Evolutionary conservation across 352 stramenopile genomes (phyloP).

Genomic region (Pilasporangium apinafurcum): DNA sequence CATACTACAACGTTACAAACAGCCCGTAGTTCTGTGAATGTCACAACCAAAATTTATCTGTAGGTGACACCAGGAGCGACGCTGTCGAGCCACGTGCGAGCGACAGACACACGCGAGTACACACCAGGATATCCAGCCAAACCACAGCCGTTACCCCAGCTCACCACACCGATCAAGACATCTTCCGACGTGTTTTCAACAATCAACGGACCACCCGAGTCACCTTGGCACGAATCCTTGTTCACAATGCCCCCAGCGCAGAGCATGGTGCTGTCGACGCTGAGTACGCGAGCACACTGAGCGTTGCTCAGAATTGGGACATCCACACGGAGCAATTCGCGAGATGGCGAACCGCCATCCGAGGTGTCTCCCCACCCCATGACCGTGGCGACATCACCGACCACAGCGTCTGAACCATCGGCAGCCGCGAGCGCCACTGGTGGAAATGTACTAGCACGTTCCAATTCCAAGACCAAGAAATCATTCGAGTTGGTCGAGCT

Average conservation of each 20-base stretch:
- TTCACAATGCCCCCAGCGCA: background rate
- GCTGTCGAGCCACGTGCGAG: constrained; percentile 36
- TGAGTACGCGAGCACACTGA: constrained; percentile 11
- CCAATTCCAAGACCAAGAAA: constrained; percentile 50
- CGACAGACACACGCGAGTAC: constrained; percentile 47
- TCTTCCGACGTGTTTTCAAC: constrained; percentile 15
- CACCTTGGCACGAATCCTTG: background rate
- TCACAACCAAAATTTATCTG: too few relatives aligned
- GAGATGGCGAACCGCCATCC: constrained; percentile 12
- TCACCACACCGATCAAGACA: constrained; percentile 49
- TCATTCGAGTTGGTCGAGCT: constrained; percentile 25
- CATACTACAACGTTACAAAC: too few relatives aligned
- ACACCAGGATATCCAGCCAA: constrained; percentile 31
- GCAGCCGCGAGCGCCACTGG: constrained; percentile 27
- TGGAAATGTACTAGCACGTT: constrained; percentile 17
- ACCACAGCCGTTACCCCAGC: constrained; percentile 54
- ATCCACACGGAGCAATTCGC: constrained; percentile 30
- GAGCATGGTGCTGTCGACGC: background rate
- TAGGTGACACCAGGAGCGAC: constrained; percentile 4
- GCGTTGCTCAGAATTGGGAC: constrained; percentile 38
- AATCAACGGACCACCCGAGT: background rate
- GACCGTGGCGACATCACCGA: constrained; percentile 1
- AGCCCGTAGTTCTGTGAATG: too few relatives aligned
- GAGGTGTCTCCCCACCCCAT: constrained; percentile 28
- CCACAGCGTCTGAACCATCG: constrained; percentile 2